These are phyloP conservation scores for Hypoxylon sp. DNA, from an alignment of 2,329 filamentous ascomycete genomes.

Conservation along the genomic window DNA sequence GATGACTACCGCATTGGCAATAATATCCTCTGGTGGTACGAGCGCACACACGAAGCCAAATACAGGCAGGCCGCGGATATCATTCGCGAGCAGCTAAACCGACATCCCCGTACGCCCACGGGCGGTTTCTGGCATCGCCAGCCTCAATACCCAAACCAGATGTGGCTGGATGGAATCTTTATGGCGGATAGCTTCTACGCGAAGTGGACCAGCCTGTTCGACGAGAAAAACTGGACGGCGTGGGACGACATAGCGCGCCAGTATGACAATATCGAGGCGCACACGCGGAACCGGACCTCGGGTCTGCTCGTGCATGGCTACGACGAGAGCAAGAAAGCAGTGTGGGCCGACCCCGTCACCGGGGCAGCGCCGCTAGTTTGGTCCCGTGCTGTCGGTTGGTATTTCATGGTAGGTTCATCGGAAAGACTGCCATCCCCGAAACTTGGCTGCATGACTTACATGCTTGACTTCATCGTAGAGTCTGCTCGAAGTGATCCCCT, in stretches of 20 bases:
- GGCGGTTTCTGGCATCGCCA: slow-evolving; percentile 70
- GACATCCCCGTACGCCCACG: slow-evolving; percentile 64
- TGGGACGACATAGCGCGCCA: slow-evolving; percentile 62
- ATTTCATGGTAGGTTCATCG: slow-evolving; percentile 55
- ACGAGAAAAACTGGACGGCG: slow-evolving; percentile 57
- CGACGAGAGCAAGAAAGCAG: slow-evolving; percentile 62
- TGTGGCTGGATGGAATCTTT: slow-evolving; percentile 72
- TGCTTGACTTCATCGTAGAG: slow-evolving; percentile 40
- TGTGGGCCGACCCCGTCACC: slow-evolving; percentile 64
- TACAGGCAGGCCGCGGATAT: slow-evolving; percentile 65
- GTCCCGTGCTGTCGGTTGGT: slow-evolving; percentile 66
- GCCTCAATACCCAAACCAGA: slow-evolving; percentile 60
- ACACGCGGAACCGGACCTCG: slow-evolving; percentile 57
- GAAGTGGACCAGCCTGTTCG: slow-evolving; percentile 58
- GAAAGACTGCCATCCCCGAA: too few relatives aligned
- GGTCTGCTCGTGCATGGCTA: slow-evolving; percentile 67
- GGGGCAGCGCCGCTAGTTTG: slow-evolving; percentile 67
- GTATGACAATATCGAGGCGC: slow-evolving; percentile 60
- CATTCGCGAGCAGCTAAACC: slow-evolving; percentile 63
- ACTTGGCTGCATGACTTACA: too few relatives aligned
- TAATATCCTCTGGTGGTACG: slow-evolving; percentile 66
- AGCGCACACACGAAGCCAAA: slow-evolving; percentile 61
- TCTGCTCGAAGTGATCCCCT: slow-evolving; percentile 63
- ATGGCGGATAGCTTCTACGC: slow-evolving; percentile 65
- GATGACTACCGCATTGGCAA: slow-evolving; percentile 69